Evolutionary conservation across 352 stramenopile genomes (phyloP), one percentile per base, ranked within the genome.

Genomic region (Pythium periplocum): DNA sequence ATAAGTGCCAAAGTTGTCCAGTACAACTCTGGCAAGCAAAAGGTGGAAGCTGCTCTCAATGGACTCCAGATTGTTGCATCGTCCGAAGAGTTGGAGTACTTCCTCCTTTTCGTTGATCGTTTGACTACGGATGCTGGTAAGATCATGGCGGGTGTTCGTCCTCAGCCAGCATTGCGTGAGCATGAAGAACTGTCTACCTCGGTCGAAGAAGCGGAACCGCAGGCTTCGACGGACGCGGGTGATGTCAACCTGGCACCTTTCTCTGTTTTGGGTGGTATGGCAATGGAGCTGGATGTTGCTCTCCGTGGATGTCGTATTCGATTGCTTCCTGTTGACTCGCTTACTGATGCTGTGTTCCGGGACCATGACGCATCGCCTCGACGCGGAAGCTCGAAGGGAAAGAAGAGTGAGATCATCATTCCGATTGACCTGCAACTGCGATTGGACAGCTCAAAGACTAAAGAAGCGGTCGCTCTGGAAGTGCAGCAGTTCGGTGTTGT

Each of bases 41-140:
- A 35, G 8, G 46, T 72, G 4, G 39, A 44, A 10, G 55, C 59
- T 1, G 36, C 45, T 48, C 35, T 72, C 2, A 57, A 34, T 33
- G 59, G 57, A n/a, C 36, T 72, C 12, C 60, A 62, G 38, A 54
- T 72, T 46, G 59, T 66, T 12, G 53, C 55, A 0, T 52, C 53
- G 6, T 54, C 64, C 2, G 50, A 69, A 4, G 61, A 67, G 40
- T 52, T 77, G 30, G 59, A 77, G 48, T 61, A 49, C 33, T 73
- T 77, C 34, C 40, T 77, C 1, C 31, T 74, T 41, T 77, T 59
- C 48, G 47, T 69, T 5, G 67, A 75, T 42, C 67, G 67, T 30
- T 41, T 72, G 39, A 59, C 10, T 10, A 63, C 55, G 3, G 53
- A 62, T 17, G 51, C 52, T 1, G 50, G 55, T 37, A 46, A 61